Conservation (phyloP, 371 early-diverging fungal genomes). For the Globomyces sp. region DNA sequence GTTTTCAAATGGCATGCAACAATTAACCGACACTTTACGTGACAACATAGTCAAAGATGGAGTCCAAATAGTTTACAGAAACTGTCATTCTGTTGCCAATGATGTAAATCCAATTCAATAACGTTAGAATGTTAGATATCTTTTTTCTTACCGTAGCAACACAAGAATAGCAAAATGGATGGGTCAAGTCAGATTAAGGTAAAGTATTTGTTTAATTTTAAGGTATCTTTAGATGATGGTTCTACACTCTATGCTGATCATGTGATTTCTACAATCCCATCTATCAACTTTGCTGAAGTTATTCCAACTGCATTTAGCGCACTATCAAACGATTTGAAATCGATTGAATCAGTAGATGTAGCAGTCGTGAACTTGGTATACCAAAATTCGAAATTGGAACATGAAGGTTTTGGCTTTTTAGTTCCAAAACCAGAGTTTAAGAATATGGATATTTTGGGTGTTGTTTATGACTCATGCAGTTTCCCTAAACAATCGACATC, state of each 20-base stretch:
- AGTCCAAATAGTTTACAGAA: slow-evolving; percentile 19
- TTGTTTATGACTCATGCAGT: slow-evolving; percentile 87
- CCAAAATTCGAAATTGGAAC: slow-evolving; percentile 44
- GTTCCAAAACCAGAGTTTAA: slow-evolving; percentile 64
- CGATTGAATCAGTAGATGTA: slow-evolving; percentile 73
- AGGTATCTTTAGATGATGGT: too few relatives aligned
- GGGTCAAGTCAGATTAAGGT: too few relatives aligned
- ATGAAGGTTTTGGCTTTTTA: slow-evolving; percentile 88
- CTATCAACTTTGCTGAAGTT: slow-evolving; percentile 21
- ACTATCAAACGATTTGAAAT: slow-evolving; percentile 44
- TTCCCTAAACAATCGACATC: slow-evolving; percentile 63
- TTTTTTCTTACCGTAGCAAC: too few relatives aligned
- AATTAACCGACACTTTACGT: slow-evolving; percentile 58
- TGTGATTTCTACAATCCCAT: slow-evolving; percentile 71
- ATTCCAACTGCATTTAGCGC: slow-evolving; percentile 12
- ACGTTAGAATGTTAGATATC: too few relatives aligned
- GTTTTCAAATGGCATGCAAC: slow-evolving; percentile 77
- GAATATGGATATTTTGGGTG: slow-evolving; percentile 60
- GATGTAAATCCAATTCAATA: too few relatives aligned
- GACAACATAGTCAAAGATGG: slow-evolving; percentile 38
- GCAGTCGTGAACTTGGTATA: slow-evolving; percentile 87
- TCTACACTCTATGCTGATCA: slow-evolving; percentile 32
- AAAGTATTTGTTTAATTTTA: too few relatives aligned
- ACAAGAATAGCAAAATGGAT: too few relatives aligned
- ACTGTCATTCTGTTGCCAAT: neutral